Evolutionary conservation across 768 basidiomycete species (phyloP).

Genomic region (Mycena pura): DNA sequence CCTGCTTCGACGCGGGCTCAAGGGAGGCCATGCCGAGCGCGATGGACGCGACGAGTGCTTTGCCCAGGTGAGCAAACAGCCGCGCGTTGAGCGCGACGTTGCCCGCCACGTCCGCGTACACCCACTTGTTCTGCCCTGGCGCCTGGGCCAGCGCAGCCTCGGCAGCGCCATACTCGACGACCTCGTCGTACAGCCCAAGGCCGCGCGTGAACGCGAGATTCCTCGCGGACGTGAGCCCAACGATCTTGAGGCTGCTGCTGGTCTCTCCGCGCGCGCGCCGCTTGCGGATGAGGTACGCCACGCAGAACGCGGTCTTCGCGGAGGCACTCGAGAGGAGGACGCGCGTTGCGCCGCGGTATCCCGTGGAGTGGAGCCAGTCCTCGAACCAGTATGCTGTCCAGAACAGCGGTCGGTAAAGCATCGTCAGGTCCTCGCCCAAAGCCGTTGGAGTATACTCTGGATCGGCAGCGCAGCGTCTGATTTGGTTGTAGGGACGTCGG

Average conservation of each 20-base stretch:
- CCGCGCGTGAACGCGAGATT: conserved; percentile 62
- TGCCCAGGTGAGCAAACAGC: conserved; percentile 50
- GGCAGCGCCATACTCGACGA: conserved; percentile 61
- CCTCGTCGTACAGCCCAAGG: conserved; percentile 63
- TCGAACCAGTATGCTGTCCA: conserved; percentile 82
- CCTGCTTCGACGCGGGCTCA: conserved; percentile 48
- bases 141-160: conserved; percentile 36
- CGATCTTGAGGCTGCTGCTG: conserved; percentile 40
- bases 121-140: conserved; percentile 45
- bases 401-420: conserved; percentile 76
- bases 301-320: conserved; percentile 74
- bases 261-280: conserved; percentile 43
- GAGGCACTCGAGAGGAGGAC: conserved; percentile 75
- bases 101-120: conserved; percentile 72
- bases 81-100: conserved; percentile 56
- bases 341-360: conserved; percentile 53
- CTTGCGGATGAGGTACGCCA: conserved; percentile 65
- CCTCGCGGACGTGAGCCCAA: conserved; percentile 66
- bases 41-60: conserved; percentile 47
- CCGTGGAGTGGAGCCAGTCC: conserved; percentile 64
- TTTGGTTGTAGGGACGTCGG: conserved; percentile 72
- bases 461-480: conserved; percentile 64
- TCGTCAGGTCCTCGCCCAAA: conserved; percentile 62
- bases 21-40: conserved; percentile 64
- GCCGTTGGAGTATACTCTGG: conserved; percentile 58